Base-by-base conservation (phyloP, 1,139 yeast genomes). In the Pichia inconspicua region DNA sequence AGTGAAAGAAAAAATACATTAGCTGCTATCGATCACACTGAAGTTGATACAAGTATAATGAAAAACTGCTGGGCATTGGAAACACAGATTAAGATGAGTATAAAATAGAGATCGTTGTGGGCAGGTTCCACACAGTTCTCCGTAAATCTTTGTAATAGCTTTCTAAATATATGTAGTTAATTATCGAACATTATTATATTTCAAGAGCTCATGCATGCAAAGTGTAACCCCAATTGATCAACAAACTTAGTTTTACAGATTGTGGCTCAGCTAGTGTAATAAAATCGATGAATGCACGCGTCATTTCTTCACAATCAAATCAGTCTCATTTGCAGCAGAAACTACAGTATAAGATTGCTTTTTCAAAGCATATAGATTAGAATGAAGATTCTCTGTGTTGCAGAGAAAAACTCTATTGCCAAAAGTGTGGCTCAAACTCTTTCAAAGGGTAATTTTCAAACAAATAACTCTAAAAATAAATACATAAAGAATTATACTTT, bases 381-480 rank as follows among this genome's bases (percentile, higher is more conserved):
- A 14, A 60, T 61, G 63, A 56, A 72, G 61, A 78, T 94, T 7
- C 76, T 94, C 48, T 92, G 97, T 67, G 97, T 94, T 51, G 98
- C 99, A 1, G 99, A 94, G 68, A 94, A 94, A 67, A 95, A 95
- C 48, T 86, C 96, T 2, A 92, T 94, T 46, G 95, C 97, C 10
- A 87, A 84, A 62, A 85, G 89, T 27, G 92, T 94, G 14, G 78
- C 96, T 0, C 64, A 67, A 32, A 81, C 83, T 1, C 74, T 92
- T 5, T 81, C 92, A 25, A 96, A 96, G 7, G 95, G 95, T 0
- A 62, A 75, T 5, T 69, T 73, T 31, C 61, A 63, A 9, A 62
- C 73, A 44, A 67, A 85, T 41, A 67, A 73, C 45, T 72, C 86
- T 2, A 66, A 68, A 2, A 78, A 77, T 60, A 82, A 77, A 58